These are phyloP conservation scores for Oryza officinalis DNA, from an alignment of 176 grass and related monocot species.

Conservation along the genomic window DNA sequence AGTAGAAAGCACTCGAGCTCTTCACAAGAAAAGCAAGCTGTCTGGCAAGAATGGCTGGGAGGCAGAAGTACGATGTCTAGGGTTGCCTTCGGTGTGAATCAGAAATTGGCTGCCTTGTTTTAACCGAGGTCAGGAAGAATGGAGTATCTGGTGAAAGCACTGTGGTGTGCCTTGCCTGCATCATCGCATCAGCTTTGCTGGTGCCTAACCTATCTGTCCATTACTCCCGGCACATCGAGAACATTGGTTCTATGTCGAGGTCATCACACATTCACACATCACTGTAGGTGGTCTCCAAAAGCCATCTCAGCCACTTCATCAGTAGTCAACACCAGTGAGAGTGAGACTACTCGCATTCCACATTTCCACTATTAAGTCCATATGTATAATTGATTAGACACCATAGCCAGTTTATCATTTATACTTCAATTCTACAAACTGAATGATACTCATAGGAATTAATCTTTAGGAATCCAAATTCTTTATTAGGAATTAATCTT, in stretches of 20 bases:
- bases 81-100: slow-evolving; percentile 33
- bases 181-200: slow-evolving; percentile 20
- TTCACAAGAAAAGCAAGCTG: slow-evolving; percentile 29
- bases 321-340: neutral
- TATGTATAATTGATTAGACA: neutral
- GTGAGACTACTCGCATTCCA: neutral
- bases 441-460: too few species aligned
- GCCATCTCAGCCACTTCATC: neutral
- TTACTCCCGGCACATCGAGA: neutral
- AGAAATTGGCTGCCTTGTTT: slow-evolving; percentile 19
- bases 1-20: slow-evolving; percentile 22
- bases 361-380: neutral
- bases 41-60: slow-evolving; percentile 11
- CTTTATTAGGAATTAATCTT: too few species aligned
- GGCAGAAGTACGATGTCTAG: slow-evolving; percentile 2
- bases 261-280: neutral
- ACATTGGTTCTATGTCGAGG: neutral
- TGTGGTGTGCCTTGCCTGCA: neutral
- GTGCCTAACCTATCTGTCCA: neutral
- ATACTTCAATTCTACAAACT: too few species aligned
- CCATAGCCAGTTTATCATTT: too few species aligned
- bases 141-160: neutral
- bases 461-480: too few species aligned
- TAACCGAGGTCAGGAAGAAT: slow-evolving; percentile 15
- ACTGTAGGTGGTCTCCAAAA: neutral